Evolutionary conservation across 148 eudicot genomes (phyloP).

Genomic region (Rhododendron ferrugineum): DNA sequence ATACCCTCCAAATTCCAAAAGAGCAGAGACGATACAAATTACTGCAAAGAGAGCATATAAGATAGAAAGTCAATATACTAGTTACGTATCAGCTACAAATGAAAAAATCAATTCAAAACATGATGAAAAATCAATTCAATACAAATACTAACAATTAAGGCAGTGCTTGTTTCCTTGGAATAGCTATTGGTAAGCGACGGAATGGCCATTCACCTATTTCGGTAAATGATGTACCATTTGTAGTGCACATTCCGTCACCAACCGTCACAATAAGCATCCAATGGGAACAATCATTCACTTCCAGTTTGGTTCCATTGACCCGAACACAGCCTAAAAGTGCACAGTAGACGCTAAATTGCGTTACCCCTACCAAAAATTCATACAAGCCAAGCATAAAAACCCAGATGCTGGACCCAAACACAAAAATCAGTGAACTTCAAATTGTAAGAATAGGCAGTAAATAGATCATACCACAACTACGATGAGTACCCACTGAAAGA

Average conservation of each 20-base stretch:
- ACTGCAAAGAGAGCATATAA: not conserved
- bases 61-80: not conserved
- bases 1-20: not conserved
- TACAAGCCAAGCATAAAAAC: not conserved
- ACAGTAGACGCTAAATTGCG: not conserved
- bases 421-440: not conserved
- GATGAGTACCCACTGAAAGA: constrained; percentile 12
- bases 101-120: not conserved
- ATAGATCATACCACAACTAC: constrained; percentile 14
- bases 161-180: not conserved
- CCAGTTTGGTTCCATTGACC: not conserved
- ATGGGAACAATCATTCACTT: not conserved
- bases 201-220: not conserved
- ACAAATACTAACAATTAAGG: not conserved
- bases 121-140: not conserved
- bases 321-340: not conserved
- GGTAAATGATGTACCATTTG: not conserved
- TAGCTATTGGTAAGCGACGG: not conserved
- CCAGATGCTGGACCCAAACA: not conserved
- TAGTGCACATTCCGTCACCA: not conserved
- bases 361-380: not conserved
- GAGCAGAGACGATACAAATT: not conserved
- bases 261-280: not conserved
- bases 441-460: not conserved
- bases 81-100: not conserved